These are phyloP conservation scores for Plasmodium gaboni DNA, from an alignment of 169 alveolate species.

Conservation along the genomic window DNA sequence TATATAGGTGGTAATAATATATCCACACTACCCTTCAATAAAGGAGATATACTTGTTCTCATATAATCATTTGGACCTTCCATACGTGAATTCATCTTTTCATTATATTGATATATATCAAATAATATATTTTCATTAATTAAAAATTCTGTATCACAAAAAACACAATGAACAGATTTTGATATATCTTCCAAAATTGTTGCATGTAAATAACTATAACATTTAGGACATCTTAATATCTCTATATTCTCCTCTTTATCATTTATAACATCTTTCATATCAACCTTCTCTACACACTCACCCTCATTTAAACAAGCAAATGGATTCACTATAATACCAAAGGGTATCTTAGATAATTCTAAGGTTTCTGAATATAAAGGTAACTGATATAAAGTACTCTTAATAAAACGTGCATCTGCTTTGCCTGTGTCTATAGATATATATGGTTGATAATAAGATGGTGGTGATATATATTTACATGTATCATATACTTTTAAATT, in stretches of 20 bases:
- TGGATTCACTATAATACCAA: conserved; percentile 85
- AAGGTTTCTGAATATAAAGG: conserved; percentile 83
- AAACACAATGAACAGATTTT: conserved; percentile 76
- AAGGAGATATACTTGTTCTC: conserved; percentile 52
- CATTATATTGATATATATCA: conserved; percentile 74
- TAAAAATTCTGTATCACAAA: conserved; percentile 79
- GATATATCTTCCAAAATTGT: conserved; percentile 78
- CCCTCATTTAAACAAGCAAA: conserved; percentile 81
- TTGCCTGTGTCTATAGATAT: conserved; percentile 79
- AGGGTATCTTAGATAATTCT: conserved; percentile 77
- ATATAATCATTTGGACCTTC: conserved; percentile 7
- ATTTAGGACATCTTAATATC: conserved; percentile 82
- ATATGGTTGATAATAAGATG: conserved; percentile 65
- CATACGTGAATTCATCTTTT: conserved; percentile 19
- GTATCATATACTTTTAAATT: conserved; percentile 63
- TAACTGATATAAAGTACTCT: conserved; percentile 78
- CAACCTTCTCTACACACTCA: conserved; percentile 74
- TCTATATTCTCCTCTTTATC: conserved; percentile 76
- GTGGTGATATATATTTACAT: conserved; percentile 72
- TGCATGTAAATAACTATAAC: conserved; percentile 82
- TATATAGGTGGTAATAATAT: conserved; percentile 81
- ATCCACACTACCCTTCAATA: conserved; percentile 82
- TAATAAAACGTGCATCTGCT: conserved; percentile 77
- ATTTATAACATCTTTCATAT: conserved; percentile 78
- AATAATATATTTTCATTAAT: conserved; percentile 74